Evolutionary conservation across 805 yeast species (phyloP).

Genomic region (Teunomyces lycoperdinae): DNA sequence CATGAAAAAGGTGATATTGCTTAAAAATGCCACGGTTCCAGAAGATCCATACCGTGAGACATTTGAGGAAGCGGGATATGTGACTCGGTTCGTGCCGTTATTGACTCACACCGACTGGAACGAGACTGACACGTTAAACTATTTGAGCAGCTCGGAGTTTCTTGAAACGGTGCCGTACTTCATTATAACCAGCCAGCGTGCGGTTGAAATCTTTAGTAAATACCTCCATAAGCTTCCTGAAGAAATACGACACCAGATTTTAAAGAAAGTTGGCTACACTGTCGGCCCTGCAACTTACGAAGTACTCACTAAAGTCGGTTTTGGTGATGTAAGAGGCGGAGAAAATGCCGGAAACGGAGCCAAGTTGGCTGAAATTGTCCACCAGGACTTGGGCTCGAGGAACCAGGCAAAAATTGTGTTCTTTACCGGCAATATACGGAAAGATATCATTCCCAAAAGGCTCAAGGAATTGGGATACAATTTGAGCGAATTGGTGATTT

Average conservation of each 20-base stretch:
- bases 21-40: conserved; percentile 73
- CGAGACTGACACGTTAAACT: conserved; percentile 40
- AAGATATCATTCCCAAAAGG: conserved; percentile 73
- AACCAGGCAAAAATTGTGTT: conserved; percentile 49
- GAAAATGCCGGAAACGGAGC: conserved; percentile 77
- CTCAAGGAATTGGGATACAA: conserved; percentile 42
- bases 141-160: conserved; percentile 45
- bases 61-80: conserved; percentile 35
- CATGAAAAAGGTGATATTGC: conserved; percentile 39
- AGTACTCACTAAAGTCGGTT: conserved; percentile 60
- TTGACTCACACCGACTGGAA: conserved; percentile 61
- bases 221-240: conserved; percentile 32
- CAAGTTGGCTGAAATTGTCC: conserved; percentile 61
- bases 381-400: conserved; percentile 22
- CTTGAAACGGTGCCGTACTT: conserved; percentile 44
- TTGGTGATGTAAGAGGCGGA: conserved; percentile 69
- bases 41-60: conserved; percentile 59
- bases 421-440: conserved; percentile 82
- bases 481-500: conserved; percentile 62
- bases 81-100: conserved; percentile 66
- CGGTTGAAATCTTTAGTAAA: conserved; percentile 72
- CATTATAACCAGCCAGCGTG: conserved; percentile 86
- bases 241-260: conserved; percentile 22
- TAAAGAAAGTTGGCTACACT: conserved; percentile 64
- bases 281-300: conserved; percentile 88